Evolutionary conservation across 805 yeast genomes (phyloP), one percentile per base, ranked within the genome.

Genomic region (Candida michaelii): DNA sequence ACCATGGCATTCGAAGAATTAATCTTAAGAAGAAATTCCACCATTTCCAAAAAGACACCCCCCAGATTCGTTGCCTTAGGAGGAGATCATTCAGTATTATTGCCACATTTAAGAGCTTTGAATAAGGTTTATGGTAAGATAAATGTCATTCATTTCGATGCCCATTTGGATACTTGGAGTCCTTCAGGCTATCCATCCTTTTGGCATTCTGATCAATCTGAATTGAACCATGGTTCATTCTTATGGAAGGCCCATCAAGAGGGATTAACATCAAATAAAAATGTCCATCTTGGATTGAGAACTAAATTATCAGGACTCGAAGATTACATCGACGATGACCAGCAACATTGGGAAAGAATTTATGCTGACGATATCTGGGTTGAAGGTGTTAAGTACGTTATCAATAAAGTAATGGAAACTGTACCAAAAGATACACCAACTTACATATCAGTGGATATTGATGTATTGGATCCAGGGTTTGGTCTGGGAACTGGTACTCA

Each of bases 221-320:
- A 81, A 38, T 75, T 83, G 60, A 87, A 85, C 31, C 95, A 87
- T 56, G 95, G 95, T 4, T 82, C 93, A 5, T 85, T 87, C 90
- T 70, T 87, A 29, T 86, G 93, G 93, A 75, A 82, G 73, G 91
- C 91, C 5, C 61, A 64, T 41, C 71, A 82, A 44, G 95, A 87
- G 56, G 89, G 86, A 0, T 65, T 85, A 40, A 60, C 84, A 24
- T 66, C 79, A 24, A 66, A 69, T 37, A 62, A 76, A 38, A 84
- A 86, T 54, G 70, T 84, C 32, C 95, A 87, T 56, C 84, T 86
- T 17, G 95, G 95, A 0, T 63, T 86, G 36, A 74, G 95, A 52
- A 84, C 95, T 1, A 77, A 89, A 57, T 64, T 87, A 24, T 73
- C 82, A 0, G 90, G 89, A 10, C 60, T 62, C 11, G 78, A 65